phyloP scores from a whole-genome alignment of 2,329 filamentous ascomycete species.

The Rachicladosporium sp. region DNA sequence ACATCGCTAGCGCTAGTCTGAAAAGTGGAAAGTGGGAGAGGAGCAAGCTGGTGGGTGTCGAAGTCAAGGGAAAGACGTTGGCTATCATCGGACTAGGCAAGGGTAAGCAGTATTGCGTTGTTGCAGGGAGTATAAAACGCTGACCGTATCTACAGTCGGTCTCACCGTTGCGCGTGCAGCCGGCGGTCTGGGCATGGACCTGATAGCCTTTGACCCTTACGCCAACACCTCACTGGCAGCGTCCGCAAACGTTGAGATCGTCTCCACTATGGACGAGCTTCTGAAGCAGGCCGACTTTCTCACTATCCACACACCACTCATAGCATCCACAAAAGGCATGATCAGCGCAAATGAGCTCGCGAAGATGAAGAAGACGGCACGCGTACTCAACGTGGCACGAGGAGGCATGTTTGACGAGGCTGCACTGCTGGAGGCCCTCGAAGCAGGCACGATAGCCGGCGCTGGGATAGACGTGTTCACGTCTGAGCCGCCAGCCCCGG shows the following conservation, averaged over 20 bases:
- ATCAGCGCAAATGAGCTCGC: constrained; percentile 54
- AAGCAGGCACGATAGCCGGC: constrained; percentile 59
- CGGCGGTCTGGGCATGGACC: constrained; percentile 63
- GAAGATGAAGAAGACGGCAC: constrained; percentile 60
- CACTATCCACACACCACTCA: constrained; percentile 68
- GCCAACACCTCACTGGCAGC: constrained; percentile 60
- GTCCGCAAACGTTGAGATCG: constrained; percentile 47
- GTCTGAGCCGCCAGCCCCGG: constrained; percentile 52
- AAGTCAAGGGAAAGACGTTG: constrained; percentile 65
- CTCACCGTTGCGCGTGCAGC: constrained; percentile 70
- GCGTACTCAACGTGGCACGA: constrained; percentile 67
- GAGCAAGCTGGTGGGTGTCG: constrained; percentile 60
- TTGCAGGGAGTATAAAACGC: too few relatives aligned
- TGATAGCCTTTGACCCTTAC: constrained; percentile 66
- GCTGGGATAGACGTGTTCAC: constrained; percentile 74
- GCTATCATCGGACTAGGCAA: constrained; percentile 73
- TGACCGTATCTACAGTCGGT: constrained; percentile 41
- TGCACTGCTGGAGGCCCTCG: constrained; percentile 56
- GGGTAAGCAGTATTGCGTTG: too few relatives aligned
- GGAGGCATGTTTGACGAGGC: constrained; percentile 71
- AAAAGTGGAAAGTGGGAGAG: constrained; percentile 67
- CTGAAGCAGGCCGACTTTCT: constrained; percentile 61
- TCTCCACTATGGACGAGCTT: constrained; percentile 31
- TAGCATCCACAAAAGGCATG: constrained; percentile 64
- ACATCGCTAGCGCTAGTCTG: constrained; percentile 54